Base-by-base conservation (phyloP, 2,329 filamentous ascomycete genomes). In the Trichoderma breve region DNA sequence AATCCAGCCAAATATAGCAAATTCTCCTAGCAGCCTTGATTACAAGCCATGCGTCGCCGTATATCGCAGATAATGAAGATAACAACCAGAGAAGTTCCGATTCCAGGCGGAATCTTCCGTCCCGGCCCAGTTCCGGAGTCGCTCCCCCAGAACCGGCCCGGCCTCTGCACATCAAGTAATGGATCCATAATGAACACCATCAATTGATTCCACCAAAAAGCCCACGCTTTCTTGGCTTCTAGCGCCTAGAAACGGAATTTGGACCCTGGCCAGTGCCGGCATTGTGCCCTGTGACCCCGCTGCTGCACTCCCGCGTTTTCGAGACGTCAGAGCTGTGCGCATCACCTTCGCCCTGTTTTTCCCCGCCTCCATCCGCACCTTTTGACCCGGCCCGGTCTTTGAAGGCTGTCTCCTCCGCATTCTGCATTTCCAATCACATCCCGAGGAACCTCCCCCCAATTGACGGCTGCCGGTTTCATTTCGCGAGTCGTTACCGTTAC, bases 391-490 rank as follows among this genome's bases (percentile, higher is more conserved):
- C 28, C 67, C 68, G 68, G 58, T 71, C 26, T 3, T 32, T 39
- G 32, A 57, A 28, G 32, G 26, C 28, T 70, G 43, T 47, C 47
- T 55, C 61, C 68, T 64, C 68, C 68, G 68, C 68, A 63, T 71
- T 64, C 62, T 15, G 47, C 26, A 71, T 71, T 70, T 70, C 67
- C 67, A 71, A 71, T 71, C 68, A 70, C 43, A 9, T 51, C 55
- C 47, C 36, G 47, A 43, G 53, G 34, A 58, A 18, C 51, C 6
- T 30, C 65, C 53, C 30, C 58, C 18, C 18, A 39, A 26, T 43
- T 43, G 24, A n/a, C 14, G 57, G 57, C 57, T 34, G 57, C 57
- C 57, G 57, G 57, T 60, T 21, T 34, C 55, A 30, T 60, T 34
- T 34, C 57, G 30, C 32, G 57, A 36, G 32, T 43, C 39, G 15